Evolutionary conservation across 495 filamentous ascomycete genomes (phyloP).

Genomic region (Penicillium diatomitis): DNA sequence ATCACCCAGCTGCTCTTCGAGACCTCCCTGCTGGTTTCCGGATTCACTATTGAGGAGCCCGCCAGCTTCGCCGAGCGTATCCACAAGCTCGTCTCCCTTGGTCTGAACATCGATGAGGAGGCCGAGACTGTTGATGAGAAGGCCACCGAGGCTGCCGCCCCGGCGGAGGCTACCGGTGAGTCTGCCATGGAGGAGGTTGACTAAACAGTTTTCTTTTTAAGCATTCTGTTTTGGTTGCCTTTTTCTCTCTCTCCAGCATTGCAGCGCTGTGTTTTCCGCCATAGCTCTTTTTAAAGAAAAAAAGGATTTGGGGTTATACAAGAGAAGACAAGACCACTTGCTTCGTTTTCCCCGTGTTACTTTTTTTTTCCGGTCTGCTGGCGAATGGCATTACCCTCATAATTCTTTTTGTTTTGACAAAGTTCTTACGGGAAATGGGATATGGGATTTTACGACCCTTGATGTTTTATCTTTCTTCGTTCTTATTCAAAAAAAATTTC

Average conservation of each 20-base stretch:
- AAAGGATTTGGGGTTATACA: too few relatives aligned
- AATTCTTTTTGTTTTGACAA: conserved; percentile 10
- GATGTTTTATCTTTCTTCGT: conserved; percentile 15
- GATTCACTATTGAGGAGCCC: conserved; percentile 99
- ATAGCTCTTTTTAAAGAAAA: too few relatives aligned
- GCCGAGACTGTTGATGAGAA: conserved; percentile 61
- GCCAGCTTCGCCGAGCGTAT: conserved; percentile 96
- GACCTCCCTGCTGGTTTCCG: conserved; percentile 95
- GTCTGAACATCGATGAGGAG: conserved; percentile 92
- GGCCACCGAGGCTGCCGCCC: conserved; percentile 51
- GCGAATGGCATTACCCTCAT: background rate
- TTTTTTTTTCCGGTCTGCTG: conserved; percentile 1
- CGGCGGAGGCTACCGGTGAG: conserved; percentile 51
- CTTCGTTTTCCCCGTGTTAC: background rate
- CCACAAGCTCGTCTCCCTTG: conserved; percentile 95
- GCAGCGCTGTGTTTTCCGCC: background rate
- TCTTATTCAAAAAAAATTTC: conserved; percentile 8
- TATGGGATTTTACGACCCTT: conserved; percentile 24
- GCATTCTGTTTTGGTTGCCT: background rate
- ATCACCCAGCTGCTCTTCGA: conserved; percentile 97
- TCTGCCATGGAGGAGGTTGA: conserved; percentile 69
- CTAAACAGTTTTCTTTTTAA: conserved; percentile 30
- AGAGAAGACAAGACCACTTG: background rate
- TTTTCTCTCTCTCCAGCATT: background rate
- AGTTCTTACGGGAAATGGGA: conserved; percentile 27